Evolutionary conservation across 768 basidiomycete species (phyloP).

Genomic region (Termitomyces sp.): DNA sequence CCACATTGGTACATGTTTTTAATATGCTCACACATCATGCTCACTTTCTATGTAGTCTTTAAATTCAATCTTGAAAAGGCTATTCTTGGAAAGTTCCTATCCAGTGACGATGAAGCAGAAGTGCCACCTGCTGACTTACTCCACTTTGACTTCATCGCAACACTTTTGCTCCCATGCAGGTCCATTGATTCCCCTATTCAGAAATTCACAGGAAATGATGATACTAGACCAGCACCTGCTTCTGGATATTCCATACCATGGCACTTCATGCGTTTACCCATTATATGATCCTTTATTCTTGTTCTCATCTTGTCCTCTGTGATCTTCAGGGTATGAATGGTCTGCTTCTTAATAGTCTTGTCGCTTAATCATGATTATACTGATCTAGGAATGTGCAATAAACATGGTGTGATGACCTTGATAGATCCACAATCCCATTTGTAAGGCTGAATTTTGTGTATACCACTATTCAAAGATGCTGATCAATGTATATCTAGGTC

Average conservation of each 20-base stretch:
- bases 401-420: slow-evolving; percentile 1
- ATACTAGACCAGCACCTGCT: slow-evolving; percentile 11
- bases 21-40: neutral
- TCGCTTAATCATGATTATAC: neutral
- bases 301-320: slow-evolving; percentile 6
- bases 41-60: neutral
- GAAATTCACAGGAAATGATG: slow-evolving; percentile 19
- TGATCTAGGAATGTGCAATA: slow-evolving; percentile 4
- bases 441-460: neutral
- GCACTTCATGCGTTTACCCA: slow-evolving; percentile 21
- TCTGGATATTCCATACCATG: slow-evolving; percentile 4
- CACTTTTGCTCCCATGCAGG: slow-evolving; percentile 12
- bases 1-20: neutral
- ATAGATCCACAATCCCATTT: slow-evolving; percentile 11
- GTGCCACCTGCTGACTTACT: neutral
- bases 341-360: neutral
- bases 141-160: slow-evolving; percentile 15
- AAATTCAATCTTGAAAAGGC: slow-evolving; percentile 7
- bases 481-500: neutral
- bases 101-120: neutral
- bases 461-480: neutral
- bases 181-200: slow-evolving; percentile 5
- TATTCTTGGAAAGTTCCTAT: slow-evolving; percentile 5
- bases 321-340: slow-evolving; percentile 5
- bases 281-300: slow-evolving; percentile 5